Base-by-base conservation (phyloP, 352 stramenopile species). In the Globisporangium orthogonon region DNA sequence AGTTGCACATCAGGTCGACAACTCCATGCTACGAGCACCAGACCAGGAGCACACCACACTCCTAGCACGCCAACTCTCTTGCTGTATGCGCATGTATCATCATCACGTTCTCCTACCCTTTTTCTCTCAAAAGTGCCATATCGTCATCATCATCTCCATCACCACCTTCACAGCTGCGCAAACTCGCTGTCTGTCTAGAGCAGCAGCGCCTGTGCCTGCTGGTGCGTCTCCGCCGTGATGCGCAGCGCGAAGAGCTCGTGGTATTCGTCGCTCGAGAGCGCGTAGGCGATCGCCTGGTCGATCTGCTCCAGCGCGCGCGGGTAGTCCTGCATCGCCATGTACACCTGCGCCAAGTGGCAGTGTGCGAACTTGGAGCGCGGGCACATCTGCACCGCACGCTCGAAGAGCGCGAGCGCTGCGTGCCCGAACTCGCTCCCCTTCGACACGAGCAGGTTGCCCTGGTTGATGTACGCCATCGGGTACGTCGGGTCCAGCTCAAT, bases 401-500 rank as follows among this genome's bases (percentile, higher is more conserved):
- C 76, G 54, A 92, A 92, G 46, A 92, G 63, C 30, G 65, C 68
- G 7, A 92, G 71, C 56, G 83, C 83, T 56, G 84, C 74, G 61
- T 84, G 76, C 46, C 76, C 83, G 58, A 78, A 85, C 59, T 89
- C 76, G 29, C 76, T 66, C 54, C 80, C 80, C 62, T 87, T 86
- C 54, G 89, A 80, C 60, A 90, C 78, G 50, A 92, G 56, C 62
- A 92, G 60, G 52, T 88, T 89, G 60, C 83, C 83, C 64, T 88
- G 76, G 67, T 92, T 92, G 65, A 92, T 89, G 74, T 92, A 92
- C 54, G 80, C 80, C 83, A 92, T 91, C 55, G 83, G 83, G 62
- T 92, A 92, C 54, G 83, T 74, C 52, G 83, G 70, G 72, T 92
- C 80, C 55, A 92, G 62, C 55, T 76, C 75, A 31, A 90, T 89